A percentile compares a stretch with the other conserved stretches of the same genome.
Evolutionary conservation across 208 protist species (phyloP).

Genomic region (Porcisia deanei): DNA sequence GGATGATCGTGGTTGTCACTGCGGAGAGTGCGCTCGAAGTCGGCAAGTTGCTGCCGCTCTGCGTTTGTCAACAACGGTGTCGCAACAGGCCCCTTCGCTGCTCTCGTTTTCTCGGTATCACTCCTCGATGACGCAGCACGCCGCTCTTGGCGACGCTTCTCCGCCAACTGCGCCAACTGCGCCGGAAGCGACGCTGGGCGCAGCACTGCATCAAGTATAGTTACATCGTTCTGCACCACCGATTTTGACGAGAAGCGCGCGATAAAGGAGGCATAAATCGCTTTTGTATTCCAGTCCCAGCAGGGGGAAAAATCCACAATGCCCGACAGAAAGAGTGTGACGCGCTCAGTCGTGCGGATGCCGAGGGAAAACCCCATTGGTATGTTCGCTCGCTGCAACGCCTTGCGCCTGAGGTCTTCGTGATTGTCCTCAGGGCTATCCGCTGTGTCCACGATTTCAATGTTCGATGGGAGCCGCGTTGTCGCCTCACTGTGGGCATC

Average conservation of each 20-base stretch:
- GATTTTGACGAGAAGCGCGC: constrained; percentile 48
- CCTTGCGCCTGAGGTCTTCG: constrained; percentile 20
- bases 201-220: constrained; percentile 55
- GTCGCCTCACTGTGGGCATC: neutral
- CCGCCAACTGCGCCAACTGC: constrained; percentile 16
- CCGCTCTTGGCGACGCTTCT: constrained; percentile 23
- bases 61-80: constrained; percentile 41
- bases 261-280: constrained; percentile 61
- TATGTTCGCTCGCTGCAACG: constrained; percentile 21
- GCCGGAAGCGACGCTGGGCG: constrained; percentile 27
- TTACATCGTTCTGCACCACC: constrained; percentile 51
- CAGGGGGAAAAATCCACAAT: constrained; percentile 44
- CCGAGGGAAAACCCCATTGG: constrained; percentile 9
- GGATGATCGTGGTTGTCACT: constrained; percentile 35
- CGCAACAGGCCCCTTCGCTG: neutral
- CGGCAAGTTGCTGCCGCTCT: constrained; percentile 30
- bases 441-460: constrained; percentile 7
- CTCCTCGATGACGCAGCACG: neutral
- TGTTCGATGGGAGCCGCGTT: constrained; percentile 16
- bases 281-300: constrained; percentile 88
- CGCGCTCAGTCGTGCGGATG: constrained; percentile 32
- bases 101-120: neutral
- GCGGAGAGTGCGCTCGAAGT: constrained; percentile 20
- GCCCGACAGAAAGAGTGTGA: constrained; percentile 40
- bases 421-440: constrained; percentile 17